Base-by-base conservation (phyloP, 495 filamentous ascomycete species). In the Niebla homalea region DNA sequence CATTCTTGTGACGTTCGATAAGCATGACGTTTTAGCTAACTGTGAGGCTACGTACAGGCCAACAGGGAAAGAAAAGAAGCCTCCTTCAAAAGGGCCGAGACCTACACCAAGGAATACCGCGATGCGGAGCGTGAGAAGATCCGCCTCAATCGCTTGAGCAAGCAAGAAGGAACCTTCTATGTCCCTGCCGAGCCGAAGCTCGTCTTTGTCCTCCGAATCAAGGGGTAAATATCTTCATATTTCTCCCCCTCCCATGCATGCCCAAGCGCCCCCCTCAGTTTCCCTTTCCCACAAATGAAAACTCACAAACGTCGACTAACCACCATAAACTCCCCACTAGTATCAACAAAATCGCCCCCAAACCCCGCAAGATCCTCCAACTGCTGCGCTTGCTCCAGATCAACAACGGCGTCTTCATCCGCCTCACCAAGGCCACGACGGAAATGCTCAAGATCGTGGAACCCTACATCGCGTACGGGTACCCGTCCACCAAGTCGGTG, bases 281-380 rank as follows among this genome's bases (percentile, higher is more conserved):
- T n/a, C 25, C 25, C 25, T 8, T 26, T 3, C 25, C 25, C 25
- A 26, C 26, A 45, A 32, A 48, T 57, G 21, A 32, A 53, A 26
- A 26, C 25, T 8, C 25, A 26, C 25, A 26, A 26, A 4, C 25
- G 8, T 26, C 25, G 25, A 26, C 49, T 60, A 39, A 56, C 53
- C 36, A 43, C 21, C 38, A 54, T 46, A 38, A 36, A 3, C 25
- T 8, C 8, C 8, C 8, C 3, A 3, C 25, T 49, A 83, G 92
- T 94, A 98, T 98, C 88, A 97, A 97, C 84, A 97, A 98, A 84
- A 97, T 98, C 60, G 80, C 92, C 67, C 92, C 92, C 64, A 97
- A 98, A 84, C 93, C 93, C 71, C 88, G 93, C 76, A 97, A 98
- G 84, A 97, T 95, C 65, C 81, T 98, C 57, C 92, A 97, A 74